phyloP scores from a whole-genome alignment of 1,284 basidiomycete species.

The Malassezia dermatis region DNA sequence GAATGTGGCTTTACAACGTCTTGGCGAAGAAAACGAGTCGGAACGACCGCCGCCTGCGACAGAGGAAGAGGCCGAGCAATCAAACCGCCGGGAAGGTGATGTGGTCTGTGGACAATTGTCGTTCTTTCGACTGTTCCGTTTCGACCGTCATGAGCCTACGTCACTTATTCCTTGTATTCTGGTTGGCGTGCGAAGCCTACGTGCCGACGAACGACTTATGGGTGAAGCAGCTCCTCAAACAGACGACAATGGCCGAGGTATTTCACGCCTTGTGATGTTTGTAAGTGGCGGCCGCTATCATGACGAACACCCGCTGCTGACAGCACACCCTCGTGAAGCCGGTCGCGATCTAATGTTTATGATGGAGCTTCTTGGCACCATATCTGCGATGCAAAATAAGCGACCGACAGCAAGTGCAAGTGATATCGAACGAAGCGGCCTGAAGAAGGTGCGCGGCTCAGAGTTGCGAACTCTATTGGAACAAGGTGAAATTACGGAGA shows the following conservation, averaged over 20 bases:
- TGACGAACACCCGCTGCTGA: conserved; percentile 36
- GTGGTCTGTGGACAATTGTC: conserved; percentile 35
- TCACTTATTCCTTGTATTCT: conserved; percentile 37
- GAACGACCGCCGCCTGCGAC: conserved; percentile 8
- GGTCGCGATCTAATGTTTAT: conserved; percentile 43
- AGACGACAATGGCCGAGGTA: background rate
- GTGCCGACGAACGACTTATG: conserved; percentile 23
- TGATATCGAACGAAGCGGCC: conserved; percentile 33
- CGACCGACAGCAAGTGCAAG: conserved; percentile 30
- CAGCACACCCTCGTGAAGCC: conserved; percentile 28
- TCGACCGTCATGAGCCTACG: conserved; percentile 26
- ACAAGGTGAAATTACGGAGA: conserved; percentile 32
- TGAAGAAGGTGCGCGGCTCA: conserved; percentile 22
- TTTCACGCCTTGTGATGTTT: conserved; percentile 41
- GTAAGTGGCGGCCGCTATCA: conserved; percentile 41
- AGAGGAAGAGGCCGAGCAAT: conserved; percentile 14
- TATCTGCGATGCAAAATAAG: conserved; percentile 33
- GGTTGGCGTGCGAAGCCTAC: conserved; percentile 39
- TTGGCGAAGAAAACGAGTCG: conserved; percentile 18
- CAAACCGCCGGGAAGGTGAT: conserved; percentile 26
- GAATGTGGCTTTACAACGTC: conserved; percentile 28
- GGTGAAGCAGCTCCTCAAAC: conserved; percentile 9
- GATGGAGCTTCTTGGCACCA: conserved; percentile 40
- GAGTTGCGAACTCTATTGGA: conserved; percentile 21
- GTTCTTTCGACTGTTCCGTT: conserved; percentile 44